Evolutionary conservation across 441 rosid species (phyloP).

Genomic region (Theobroma grandiflorum): DNA sequence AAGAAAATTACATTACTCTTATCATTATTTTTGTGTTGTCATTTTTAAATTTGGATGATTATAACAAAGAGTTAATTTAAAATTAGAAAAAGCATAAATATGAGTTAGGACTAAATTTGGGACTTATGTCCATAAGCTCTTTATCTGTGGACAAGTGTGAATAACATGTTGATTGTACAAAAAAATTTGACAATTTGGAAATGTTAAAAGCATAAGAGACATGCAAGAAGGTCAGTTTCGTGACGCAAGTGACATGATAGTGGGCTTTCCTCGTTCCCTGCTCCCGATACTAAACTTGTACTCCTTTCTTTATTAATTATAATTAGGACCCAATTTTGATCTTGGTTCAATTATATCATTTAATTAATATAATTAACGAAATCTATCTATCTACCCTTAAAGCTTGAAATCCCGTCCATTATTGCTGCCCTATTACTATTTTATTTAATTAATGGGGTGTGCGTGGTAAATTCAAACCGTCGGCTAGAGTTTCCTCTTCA

Average conservation of each 20-base stretch:
- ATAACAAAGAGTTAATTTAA: background rate
- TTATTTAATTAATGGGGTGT: background rate
- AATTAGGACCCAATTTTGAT: background rate
- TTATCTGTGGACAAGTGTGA: background rate
- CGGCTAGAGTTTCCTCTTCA: conserved; percentile 24
- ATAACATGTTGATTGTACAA: background rate
- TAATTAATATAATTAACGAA: background rate
- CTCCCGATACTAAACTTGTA: conserved; percentile 27
- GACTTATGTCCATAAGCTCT: background rate
- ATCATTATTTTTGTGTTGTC: too few relatives aligned
- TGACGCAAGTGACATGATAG: conserved; percentile 53
- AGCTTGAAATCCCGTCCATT: too few relatives aligned
- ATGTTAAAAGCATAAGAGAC: conserved; percentile 31
- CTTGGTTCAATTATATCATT: background rate
- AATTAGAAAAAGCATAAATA: too few relatives aligned
- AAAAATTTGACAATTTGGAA: background rate
- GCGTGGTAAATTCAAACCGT: conserved; percentile 14
- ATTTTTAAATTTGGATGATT: too few relatives aligned
- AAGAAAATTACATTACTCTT: too few relatives aligned
- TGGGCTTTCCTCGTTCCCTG: conserved; percentile 42
- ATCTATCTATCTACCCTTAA: background rate
- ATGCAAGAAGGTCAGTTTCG: conserved; percentile 40
- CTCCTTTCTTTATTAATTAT: background rate
- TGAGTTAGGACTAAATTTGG: background rate
- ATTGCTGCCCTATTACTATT: background rate